Percentiles rank a stretch among this genome's conserved stretches.
Conservation (phyloP, 2,329 filamentous ascomycete species). For the Epichloe bromicola region DNA sequence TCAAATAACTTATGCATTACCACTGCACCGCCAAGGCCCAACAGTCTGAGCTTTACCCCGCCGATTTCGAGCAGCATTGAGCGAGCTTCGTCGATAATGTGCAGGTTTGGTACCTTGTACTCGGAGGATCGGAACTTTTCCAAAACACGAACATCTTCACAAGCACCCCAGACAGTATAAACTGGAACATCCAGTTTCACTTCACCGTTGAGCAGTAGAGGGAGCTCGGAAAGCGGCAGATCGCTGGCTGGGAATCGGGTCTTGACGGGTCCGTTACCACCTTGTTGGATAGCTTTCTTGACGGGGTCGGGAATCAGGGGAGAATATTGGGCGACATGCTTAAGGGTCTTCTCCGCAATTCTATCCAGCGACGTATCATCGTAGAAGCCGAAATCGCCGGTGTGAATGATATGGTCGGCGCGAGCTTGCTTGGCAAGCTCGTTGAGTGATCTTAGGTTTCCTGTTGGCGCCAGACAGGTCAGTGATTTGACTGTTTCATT, state of each 20-base stretch:
- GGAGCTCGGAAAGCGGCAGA: conserved; percentile 83
- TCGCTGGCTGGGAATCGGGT: conserved; percentile 68
- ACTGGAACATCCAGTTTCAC: conserved; percentile 91
- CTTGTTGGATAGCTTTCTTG: conserved; percentile 53
- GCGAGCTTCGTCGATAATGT: conserved; percentile 96
- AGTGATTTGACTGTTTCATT: background rate
- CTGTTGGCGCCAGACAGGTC: conserved; percentile 33
- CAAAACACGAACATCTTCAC: conserved; percentile 91
- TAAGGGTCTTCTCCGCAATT: conserved; percentile 96
- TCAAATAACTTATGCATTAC: conserved; percentile 99
- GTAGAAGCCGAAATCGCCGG: conserved; percentile 98
- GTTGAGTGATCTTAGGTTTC: conserved; percentile 90
- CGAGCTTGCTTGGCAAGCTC: conserved; percentile 89
- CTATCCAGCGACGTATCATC: conserved; percentile 90
- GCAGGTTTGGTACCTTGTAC: conserved; percentile 94
- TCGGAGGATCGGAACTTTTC: conserved; percentile 96
- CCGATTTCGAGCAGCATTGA: conserved; percentile 90
- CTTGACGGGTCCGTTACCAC: conserved; percentile 69
- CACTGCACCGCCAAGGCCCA: conserved; percentile 88
- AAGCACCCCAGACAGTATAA: conserved; percentile 98
- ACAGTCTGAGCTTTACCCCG: conserved; percentile 85
- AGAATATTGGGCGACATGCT: conserved; percentile 97
- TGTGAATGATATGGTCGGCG: conserved; percentile 96
- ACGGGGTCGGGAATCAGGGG: conserved; percentile 73
- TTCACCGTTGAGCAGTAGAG: conserved; percentile 75